Percentiles rank a stretch among this genome's conserved stretches.
Evolutionary conservation across 257 asterid species (phyloP).

Genomic region (Solanum okadae): DNA sequence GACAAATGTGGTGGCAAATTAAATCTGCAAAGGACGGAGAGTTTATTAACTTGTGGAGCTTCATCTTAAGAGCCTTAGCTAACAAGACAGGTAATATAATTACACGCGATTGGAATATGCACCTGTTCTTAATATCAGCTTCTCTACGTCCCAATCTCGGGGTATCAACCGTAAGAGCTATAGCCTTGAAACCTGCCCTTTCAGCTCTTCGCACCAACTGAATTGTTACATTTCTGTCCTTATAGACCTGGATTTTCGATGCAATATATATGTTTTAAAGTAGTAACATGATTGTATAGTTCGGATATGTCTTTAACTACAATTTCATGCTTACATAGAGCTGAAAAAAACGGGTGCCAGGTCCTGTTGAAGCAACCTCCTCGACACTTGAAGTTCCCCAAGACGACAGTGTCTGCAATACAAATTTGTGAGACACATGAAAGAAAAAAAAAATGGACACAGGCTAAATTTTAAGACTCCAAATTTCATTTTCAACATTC

Average conservation of each 20-base stretch:
- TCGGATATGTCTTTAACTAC: not conserved
- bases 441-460: not conserved
- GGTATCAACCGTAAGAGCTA: slow-evolving; percentile 86
- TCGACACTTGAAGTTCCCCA: slow-evolving; percentile 64
- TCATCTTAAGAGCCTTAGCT: not conserved
- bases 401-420: slow-evolving; percentile 61
- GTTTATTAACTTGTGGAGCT: not conserved
- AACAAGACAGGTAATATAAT: not conserved
- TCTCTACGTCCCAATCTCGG: slow-evolving; percentile 88
- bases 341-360: slow-evolving; percentile 45
- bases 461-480: not conserved
- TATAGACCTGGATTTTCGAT: slow-evolving; percentile 49
- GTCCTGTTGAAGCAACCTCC: slow-evolving; percentile 78
- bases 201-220: slow-evolving; percentile 93
- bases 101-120: not conserved
- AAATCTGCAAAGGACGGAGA: slow-evolving; percentile 14
- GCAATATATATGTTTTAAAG: not conserved
- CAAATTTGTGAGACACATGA: not conserved
- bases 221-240: slow-evolving; percentile 75
- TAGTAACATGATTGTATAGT: not conserved
- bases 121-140: slow-evolving; percentile 90
- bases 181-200: slow-evolving; percentile 92
- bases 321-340: slow-evolving; percentile 24
- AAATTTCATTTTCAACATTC: not conserved
- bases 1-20: slow-evolving; percentile 55